A percentile compares a stretch with the other conserved stretches of the same genome.
phyloP scores from a whole-genome alignment of 352 stramenopile genomes.

The Pythium brassicae region DNA sequence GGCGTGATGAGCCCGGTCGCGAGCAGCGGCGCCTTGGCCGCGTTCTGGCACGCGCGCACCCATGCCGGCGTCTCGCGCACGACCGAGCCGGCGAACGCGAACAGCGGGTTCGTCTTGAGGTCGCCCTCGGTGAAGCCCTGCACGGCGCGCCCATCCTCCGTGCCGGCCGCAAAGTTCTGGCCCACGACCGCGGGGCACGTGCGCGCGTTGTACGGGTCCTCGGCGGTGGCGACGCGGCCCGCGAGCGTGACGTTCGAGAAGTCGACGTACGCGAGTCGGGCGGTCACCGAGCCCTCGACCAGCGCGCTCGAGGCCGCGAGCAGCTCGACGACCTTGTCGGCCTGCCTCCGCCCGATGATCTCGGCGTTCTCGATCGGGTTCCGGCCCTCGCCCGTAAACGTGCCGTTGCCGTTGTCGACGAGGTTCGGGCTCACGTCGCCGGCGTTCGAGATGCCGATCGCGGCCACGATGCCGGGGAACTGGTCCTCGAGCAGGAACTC shows the following conservation, averaged over 20 bases:
- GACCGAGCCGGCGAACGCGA: constrained; percentile 14
- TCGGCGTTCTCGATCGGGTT: constrained; percentile 30
- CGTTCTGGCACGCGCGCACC: constrained; percentile 33
- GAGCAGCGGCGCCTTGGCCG: constrained; percentile 34
- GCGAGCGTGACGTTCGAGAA: constrained; percentile 38
- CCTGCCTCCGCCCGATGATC: constrained; percentile 37
- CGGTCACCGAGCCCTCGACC: constrained; percentile 19
- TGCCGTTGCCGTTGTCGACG: constrained; percentile 43
- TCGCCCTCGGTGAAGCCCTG: constrained; percentile 33
- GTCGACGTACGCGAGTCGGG: constrained; percentile 41
- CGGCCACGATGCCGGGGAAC: constrained; percentile 22
- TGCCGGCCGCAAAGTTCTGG: constrained; percentile 49
- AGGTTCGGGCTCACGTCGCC: constrained; percentile 43
- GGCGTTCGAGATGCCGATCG: constrained; percentile 41
- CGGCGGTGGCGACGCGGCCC: constrained; percentile 12
- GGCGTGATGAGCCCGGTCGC: constrained; percentile 37
- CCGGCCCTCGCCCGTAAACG: constrained; percentile 33
- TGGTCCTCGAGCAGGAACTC: constrained; percentile 42
- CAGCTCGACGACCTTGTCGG: constrained; percentile 23
- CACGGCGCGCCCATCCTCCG: constrained; percentile 35
- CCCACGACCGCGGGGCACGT: constrained; percentile 46
- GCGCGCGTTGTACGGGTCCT: constrained; percentile 23
- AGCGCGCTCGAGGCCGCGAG: constrained; percentile 19
- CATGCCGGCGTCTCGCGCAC: constrained; percentile 31
- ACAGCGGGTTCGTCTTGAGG: constrained; percentile 32